Evolutionary conservation across 192 early-diverging fungal species (phyloP).

Genomic region (Backusella luteola): DNA sequence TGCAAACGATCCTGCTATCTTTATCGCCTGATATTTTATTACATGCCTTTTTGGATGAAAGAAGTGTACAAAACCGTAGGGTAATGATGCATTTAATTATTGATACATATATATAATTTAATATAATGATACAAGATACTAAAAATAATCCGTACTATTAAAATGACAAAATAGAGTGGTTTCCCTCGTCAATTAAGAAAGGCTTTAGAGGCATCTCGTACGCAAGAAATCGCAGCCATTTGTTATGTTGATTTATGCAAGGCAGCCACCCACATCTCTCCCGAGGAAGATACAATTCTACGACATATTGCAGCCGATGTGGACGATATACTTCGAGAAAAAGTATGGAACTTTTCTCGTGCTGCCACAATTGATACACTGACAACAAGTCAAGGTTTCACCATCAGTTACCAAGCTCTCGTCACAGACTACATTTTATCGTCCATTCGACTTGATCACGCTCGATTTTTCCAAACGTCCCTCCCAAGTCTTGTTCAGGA

Average conservation of each 20-base stretch:
- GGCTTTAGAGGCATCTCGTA: conserved; percentile 47
- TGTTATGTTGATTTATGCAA: conserved; percentile 76
- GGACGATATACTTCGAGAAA: conserved; percentile 65
- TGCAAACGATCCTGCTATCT: conserved; percentile 79
- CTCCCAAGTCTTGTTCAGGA: conserved; percentile 66
- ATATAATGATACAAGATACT: not conserved
- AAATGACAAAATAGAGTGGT: not conserved
- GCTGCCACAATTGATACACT: not conserved
- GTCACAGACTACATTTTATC: conserved; percentile 68
- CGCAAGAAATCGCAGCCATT: conserved; percentile 58
- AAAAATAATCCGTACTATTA: not conserved
- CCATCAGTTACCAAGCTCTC: conserved; percentile 67
- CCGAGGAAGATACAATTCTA: conserved; percentile 50
- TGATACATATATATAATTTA: not conserved
- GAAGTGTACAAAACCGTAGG: conserved; percentile 23
- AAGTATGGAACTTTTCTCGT: conserved; percentile 26
- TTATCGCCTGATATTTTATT: conserved; percentile 80
- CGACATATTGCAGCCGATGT: conserved; percentile 63
- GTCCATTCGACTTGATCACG: conserved; percentile 66
- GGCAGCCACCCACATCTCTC: conserved; percentile 61
- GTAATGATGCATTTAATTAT: conserved; percentile 13
- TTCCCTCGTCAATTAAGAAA: conserved; percentile 40
- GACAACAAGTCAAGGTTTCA: conserved; percentile 35
- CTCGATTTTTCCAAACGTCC: conserved; percentile 61
- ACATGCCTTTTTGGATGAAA: conserved; percentile 55